Conservation (phyloP, 768 basidiomycete genomes). For the Lepiota brunneoincarnata region DNA sequence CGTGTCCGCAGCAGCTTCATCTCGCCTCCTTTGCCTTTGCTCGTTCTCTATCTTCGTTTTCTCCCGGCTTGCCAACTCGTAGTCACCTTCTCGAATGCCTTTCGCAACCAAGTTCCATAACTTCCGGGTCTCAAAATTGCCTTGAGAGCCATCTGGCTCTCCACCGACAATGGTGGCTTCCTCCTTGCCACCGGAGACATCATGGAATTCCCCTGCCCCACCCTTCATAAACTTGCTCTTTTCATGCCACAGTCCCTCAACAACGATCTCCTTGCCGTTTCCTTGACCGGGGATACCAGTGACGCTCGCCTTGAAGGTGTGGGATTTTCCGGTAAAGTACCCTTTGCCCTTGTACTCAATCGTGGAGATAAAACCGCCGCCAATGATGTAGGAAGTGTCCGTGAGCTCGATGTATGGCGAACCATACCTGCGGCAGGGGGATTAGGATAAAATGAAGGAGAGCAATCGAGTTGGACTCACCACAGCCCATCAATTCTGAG, state of each 20-base stretch:
- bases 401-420: constrained; percentile 91
- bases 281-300: constrained; percentile 43
- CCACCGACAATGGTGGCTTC: constrained; percentile 56
- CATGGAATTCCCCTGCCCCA: constrained; percentile 62
- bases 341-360: constrained; percentile 97
- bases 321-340: constrained; percentile 91
- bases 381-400: constrained; percentile 75
- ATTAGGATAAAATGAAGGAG: not conserved
- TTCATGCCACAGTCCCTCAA: constrained; percentile 84
- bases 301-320: constrained; percentile 87
- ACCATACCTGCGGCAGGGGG: constrained; percentile 41
- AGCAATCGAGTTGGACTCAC: constrained; percentile 31
- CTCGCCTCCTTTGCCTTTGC: constrained; percentile 83
- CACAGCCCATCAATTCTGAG: constrained; percentile 93
- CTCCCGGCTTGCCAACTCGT: constrained; percentile 84
- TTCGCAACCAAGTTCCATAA: constrained; percentile 86
- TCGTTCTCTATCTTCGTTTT: constrained; percentile 96
- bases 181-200: constrained; percentile 74
- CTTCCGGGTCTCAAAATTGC: constrained; percentile 83
- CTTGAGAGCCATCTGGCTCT: constrained; percentile 54
- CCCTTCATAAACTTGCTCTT: constrained; percentile 51
- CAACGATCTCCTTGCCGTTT: constrained; percentile 40
- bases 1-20: constrained; percentile 71
- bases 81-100: constrained; percentile 89
- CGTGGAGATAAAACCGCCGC: constrained; percentile 38